These are phyloP conservation scores for Spirogloea muscicola DNA, from an alignment of 139 green algal species.

Conservation along the genomic window DNA sequence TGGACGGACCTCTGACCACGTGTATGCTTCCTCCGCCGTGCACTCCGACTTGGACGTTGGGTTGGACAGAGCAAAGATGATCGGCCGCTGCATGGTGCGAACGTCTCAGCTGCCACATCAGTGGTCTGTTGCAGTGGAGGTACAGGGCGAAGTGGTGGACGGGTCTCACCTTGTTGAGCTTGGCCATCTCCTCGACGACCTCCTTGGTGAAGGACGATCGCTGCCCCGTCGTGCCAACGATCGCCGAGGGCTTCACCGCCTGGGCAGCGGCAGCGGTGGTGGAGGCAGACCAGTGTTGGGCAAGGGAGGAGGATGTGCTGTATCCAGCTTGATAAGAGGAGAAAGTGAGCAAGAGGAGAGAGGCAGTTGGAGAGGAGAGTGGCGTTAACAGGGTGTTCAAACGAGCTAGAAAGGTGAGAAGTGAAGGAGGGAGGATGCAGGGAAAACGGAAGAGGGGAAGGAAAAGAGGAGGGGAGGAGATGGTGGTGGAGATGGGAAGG, in stretches of 20 bases:
- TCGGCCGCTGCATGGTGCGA: conserved; percentile 67
- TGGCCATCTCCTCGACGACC: conserved; percentile 25
- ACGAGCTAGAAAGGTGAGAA: too few relatives aligned
- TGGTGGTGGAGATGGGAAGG: neutral
- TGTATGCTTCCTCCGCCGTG: conserved; percentile 56
- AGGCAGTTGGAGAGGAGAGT: neutral
- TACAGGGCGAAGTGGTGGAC: too few relatives aligned
- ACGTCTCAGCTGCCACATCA: too few relatives aligned
- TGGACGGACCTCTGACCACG: conserved; percentile 14
- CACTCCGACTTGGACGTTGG: conserved; percentile 82
- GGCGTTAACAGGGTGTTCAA: neutral
- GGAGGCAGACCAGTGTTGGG: neutral
- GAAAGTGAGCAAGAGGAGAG: neutral
- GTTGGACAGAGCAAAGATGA: conserved; percentile 92
- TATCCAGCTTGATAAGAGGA: neutral
- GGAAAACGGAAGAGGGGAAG: too few relatives aligned
- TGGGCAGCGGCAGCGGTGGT: neutral
- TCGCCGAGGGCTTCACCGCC: conserved; percentile 35
- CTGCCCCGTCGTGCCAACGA: conserved; percentile 39
- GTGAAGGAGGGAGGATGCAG: too few relatives aligned
- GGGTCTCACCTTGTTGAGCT: conserved; percentile 15
- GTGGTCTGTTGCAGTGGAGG: too few relatives aligned
- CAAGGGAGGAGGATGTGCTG: neutral
- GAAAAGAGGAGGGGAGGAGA: too few relatives aligned
- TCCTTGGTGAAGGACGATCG: conserved; percentile 28